Base-by-base conservation (phyloP, 2,329 filamentous ascomycete species). In the Atkinsonella texensis region DNA sequence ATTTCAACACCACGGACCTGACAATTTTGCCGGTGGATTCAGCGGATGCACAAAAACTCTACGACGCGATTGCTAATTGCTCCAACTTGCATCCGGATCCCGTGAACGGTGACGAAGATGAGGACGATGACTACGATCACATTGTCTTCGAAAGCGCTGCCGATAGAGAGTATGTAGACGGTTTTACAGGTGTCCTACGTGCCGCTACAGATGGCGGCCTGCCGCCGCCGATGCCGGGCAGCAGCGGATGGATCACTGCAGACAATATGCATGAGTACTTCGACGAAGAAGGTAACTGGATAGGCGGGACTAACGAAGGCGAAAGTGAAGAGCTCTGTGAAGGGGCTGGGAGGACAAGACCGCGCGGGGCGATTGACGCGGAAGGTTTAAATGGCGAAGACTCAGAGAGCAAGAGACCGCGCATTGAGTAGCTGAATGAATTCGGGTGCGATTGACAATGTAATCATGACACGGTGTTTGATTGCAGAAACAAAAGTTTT, bases 181-280 rank as follows among this genome's bases (percentile, higher is more conserved):
- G 79, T 0, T 72, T 80, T 58, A 70, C 72, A 0, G 79, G 79
- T 11, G 78, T 81, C 6, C 65, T 79, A 49, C 68, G 66, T 40
- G 76, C 76, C 15, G 65, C 67, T 12, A 58, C 59, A 6, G 68
- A 71, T 51, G 77, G 77, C 0, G 76, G 74, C 2, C 62, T 84
- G 23, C 81, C 81, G n/a, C 80, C 81, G 1, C 78, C 82, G 0
- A 79, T 86, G 65, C 84, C 86, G 0, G 85, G 86, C 1, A 87
- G 85, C 48, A 80, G 79, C 0, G 86, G 86, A 0, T 91, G 87
- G 87, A 89, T 97, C 62, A 97, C 91, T 15, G 86, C 87, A 9
- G 91, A 95, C 52, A 97, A 96, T 60, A 83, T 95, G 64, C 75
- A 85, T 56, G 80, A 95, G 58, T 95, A 82, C 62, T 87, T 93